A percentile compares a stretch with the other conserved stretches of the same genome.
Conservation (phyloP, 768 basidiomycete species). For the Leccinum olivaceopallidum region DNA sequence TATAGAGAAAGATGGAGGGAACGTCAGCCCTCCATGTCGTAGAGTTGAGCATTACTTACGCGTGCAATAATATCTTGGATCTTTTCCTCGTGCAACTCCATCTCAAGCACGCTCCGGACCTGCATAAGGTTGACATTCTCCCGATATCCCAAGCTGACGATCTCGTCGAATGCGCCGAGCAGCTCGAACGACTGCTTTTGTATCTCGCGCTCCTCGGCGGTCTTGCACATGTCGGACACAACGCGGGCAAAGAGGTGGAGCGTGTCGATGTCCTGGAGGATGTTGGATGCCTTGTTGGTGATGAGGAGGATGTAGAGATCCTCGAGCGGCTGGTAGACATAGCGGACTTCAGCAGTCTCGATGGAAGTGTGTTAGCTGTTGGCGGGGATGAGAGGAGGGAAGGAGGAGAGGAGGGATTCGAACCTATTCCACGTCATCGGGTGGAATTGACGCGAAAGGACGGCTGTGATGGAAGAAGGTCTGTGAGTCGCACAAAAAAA, state of each 20-base stretch:
- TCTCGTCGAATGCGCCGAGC: constrained; percentile 94
- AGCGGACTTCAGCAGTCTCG: constrained; percentile 92
- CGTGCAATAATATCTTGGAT: constrained; percentile 98
- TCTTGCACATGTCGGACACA: constrained; percentile 88
- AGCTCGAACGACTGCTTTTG: constrained; percentile 90
- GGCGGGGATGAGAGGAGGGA: constrained; percentile 87
- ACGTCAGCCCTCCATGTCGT: neutral
- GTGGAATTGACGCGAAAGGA: constrained; percentile 95
- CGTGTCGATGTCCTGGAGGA: constrained; percentile 89
- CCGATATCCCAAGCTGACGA: constrained; percentile 86
- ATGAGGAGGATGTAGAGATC: constrained; percentile 97
- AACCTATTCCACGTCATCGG: constrained; percentile 91
- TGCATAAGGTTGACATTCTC: constrained; percentile 80
- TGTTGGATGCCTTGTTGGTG: constrained; percentile 99
- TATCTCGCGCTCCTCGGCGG: constrained; percentile 87
- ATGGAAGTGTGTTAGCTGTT: constrained; percentile 48
- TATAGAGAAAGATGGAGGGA: constrained; percentile 28
- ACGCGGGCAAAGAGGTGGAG: constrained; percentile 92
- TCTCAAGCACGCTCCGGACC: constrained; percentile 76
- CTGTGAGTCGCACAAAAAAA: neutral
- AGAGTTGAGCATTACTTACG: constrained; percentile 44
- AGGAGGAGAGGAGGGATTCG: constrained; percentile 93
- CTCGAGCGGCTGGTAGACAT: constrained; percentile 95
- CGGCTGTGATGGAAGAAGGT: constrained; percentile 49
- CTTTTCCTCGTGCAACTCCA: constrained; percentile 92